A percentile compares a stretch with the other conserved stretches of the same genome.
Conservation (phyloP, 768 basidiomycete species). For the Piloderma croceum region DNA sequence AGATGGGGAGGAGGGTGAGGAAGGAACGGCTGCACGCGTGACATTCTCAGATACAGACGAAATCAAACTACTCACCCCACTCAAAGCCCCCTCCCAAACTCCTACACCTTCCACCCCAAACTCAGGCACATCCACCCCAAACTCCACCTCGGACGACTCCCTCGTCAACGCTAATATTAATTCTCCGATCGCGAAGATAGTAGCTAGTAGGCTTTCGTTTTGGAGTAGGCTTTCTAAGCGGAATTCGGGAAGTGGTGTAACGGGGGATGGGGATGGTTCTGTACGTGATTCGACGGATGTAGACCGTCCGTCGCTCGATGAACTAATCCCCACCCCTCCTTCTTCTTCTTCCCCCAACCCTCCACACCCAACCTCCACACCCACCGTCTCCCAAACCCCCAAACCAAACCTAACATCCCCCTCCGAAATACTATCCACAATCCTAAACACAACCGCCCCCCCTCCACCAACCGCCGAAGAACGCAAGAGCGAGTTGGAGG, state of each 20-base stretch:
- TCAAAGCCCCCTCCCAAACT: conserved; percentile 7
- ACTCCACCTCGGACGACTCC: conserved; percentile 45
- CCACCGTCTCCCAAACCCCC: not conserved
- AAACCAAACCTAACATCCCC: conserved; percentile 43
- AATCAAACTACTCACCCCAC: conserved; percentile 40
- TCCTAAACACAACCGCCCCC: conserved; percentile 57
- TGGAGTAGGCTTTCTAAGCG: conserved; percentile 63
- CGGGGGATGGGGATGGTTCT: conserved; percentile 7
- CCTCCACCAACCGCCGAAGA: conserved; percentile 60
- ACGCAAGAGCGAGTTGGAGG: conserved; percentile 69
- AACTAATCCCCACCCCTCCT: conserved; percentile 13
- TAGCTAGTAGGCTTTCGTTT: conserved; percentile 66
- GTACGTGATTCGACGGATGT: conserved; percentile 8
- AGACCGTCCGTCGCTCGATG: conserved; percentile 24
- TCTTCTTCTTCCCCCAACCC: conserved; percentile 6
- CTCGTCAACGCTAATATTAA: conserved; percentile 23
- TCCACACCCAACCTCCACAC: conserved; percentile 5
- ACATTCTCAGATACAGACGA: conserved; percentile 48
- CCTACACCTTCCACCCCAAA: conserved; percentile 15
- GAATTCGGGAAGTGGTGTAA: conserved; percentile 19
- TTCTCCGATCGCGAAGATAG: conserved; percentile 54
- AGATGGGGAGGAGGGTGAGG: not conserved
- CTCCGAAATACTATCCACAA: conserved; percentile 47
- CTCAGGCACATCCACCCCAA: conserved; percentile 52
- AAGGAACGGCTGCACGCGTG: conserved; percentile 33